Percentiles rank a stretch among this genome's conserved stretches.
These are phyloP conservation scores for Vitis vinifera DNA, from an alignment of 164 flowering plant genomes.

Conservation along the genomic window ASM3070453v1 NC_081805.1:4512001-4512500, in stretches of 20 bases:
- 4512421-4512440: constrained; percentile 94
- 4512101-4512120: background rate
- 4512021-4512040: constrained; percentile 60
- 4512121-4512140: background rate
- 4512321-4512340: background rate
- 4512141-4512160: background rate
- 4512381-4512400: constrained; percentile 97
- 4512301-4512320: background rate
- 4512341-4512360: constrained; percentile 59
- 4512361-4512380: constrained; percentile 84
- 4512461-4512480: constrained; percentile 78
- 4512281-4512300: background rate
- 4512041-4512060: constrained; percentile 69
- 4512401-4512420: constrained; percentile 75
- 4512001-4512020: constrained; percentile 72
- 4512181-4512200: constrained; percentile 86
- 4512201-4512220: constrained; percentile 84
- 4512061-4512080: constrained; percentile 54
- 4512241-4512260: constrained; percentile 74
- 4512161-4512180: constrained; percentile 51
- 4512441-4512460: constrained; percentile 95
- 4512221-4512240: constrained; percentile 89
- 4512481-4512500: background rate
- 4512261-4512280: constrained; percentile 13
- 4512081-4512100: constrained; percentile 75